Evolutionary conservation across 441 rosid genomes (phyloP).

Genomic region (Gossypium laxum): DNA sequence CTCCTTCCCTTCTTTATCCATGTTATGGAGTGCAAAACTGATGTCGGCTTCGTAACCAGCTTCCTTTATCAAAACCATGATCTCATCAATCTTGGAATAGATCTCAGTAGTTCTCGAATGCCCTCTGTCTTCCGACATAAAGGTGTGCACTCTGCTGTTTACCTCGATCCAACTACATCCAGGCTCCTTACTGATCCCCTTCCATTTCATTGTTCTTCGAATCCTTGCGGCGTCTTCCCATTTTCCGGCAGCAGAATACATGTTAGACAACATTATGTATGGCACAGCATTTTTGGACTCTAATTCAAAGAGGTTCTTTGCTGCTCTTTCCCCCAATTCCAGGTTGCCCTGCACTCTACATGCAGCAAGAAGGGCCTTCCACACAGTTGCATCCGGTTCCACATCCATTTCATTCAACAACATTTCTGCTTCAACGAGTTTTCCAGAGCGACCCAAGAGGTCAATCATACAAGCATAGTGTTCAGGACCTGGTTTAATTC

Average conservation of each 20-base stretch:
- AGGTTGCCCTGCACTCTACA: conserved; percentile 58
- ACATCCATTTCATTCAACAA: conserved; percentile 52
- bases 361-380: conserved; percentile 68
- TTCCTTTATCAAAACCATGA: conserved; percentile 48
- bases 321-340: conserved; percentile 70
- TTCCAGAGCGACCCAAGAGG: conserved; percentile 69
- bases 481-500: conserved; percentile 64
- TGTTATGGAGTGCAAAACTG: conserved; percentile 63
- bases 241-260: conserved; percentile 51
- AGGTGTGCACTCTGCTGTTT: conserved; percentile 50
- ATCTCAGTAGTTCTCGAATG: conserved; percentile 52
- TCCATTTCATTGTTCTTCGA: conserved; percentile 55
- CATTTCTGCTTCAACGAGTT: conserved; percentile 47
- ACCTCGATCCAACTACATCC: conserved; percentile 71
- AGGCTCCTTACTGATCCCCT: conserved; percentile 60
- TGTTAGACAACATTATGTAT: conserved; percentile 58
- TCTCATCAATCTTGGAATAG: conserved; percentile 58
- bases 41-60: conserved; percentile 67
- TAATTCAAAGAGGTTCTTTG: conserved; percentile 47
- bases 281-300: conserved; percentile 67
- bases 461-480: conserved; percentile 89
- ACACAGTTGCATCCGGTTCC: conserved; percentile 68
- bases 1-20: conserved; percentile 61
- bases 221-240: conserved; percentile 63
- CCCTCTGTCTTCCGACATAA: conserved; percentile 64